These are phyloP conservation scores for Leishmania aethiopica DNA, from an alignment of 208 protist species.

Conservation along the genomic window DNA sequence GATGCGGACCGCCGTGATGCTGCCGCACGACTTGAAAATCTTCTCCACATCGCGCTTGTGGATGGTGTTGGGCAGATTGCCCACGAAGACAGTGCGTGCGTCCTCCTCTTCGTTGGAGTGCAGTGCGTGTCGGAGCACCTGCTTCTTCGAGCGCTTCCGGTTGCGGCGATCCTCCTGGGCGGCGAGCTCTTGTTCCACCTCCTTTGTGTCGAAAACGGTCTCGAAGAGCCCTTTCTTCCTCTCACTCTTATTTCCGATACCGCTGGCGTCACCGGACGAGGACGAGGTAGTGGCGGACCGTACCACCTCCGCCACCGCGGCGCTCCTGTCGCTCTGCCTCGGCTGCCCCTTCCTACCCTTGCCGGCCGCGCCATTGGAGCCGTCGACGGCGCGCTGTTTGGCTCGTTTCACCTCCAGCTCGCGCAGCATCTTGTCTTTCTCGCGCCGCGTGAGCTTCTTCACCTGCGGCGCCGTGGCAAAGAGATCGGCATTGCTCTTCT, in stretches of 20 bases:
- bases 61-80: constrained; percentile 89
- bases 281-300: constrained; percentile 5
- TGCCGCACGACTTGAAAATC: constrained; percentile 81
- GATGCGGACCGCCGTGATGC: constrained; percentile 77
- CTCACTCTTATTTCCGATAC: not conserved
- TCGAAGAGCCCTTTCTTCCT: constrained; percentile 37
- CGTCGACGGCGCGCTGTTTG: not conserved
- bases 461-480: constrained; percentile 85
- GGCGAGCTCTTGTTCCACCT: constrained; percentile 32
- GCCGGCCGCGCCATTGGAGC: not conserved
- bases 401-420: constrained; percentile 39
- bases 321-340: constrained; percentile 10
- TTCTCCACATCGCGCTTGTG: constrained; percentile 66
- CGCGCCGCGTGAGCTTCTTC: constrained; percentile 80
- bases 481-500: constrained; percentile 76
- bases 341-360: constrained; percentile 8
- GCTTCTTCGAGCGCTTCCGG: constrained; percentile 57
- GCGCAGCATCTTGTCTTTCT: constrained; percentile 61
- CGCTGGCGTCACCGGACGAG: constrained; percentile 2
- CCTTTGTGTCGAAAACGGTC: constrained; percentile 53
- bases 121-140: constrained; percentile 74
- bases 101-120: constrained; percentile 87
- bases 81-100: constrained; percentile 88
- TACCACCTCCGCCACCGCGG: constrained; percentile 21
- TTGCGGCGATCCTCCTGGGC: constrained; percentile 30